Base-by-base conservation (phyloP, 1,284 basidiomycete species). In the Cutaneotrichosporon sp. region DNA sequence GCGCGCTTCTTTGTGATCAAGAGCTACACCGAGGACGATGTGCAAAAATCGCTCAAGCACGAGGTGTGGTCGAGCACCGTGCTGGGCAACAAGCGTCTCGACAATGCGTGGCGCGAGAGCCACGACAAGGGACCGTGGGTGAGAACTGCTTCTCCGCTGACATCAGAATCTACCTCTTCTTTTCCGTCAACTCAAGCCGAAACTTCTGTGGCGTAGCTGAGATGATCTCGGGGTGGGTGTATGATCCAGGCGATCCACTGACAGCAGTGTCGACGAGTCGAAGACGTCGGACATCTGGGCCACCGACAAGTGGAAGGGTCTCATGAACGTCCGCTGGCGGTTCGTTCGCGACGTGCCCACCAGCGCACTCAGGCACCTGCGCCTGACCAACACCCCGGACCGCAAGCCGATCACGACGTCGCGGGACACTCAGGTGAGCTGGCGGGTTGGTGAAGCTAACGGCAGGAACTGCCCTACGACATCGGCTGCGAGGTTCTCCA, bases 161-260 rank as follows among this genome's bases (percentile, higher is more conserved):
- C 47, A 27, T 25, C 47, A 50, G 47, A 0, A 94, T 97, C 68
- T 97, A 97, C 79, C 84, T 97, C 6, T 95, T 97, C 82, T 97
- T 97, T 80, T 94, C 91, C 66, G 95, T 97, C 65, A 97, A 97
- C 76, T 92, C 91, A 4, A 90, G 89, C 84, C 91, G 94, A 1
- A 94, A 97, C 77, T 97, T 97, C 80, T 97, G 94, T 71, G 94
- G 94, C 42, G 92, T 97, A 85, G 94, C 94, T 0, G 91, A 95
- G 80, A 97, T 97, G 94, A 79, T 92, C 70, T 93, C 91, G 10
- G 88, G 90, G 53, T 91, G 34, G 60, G 75, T 71, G n/a, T n/a
- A n/a, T n/a, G n/a, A n/a, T n/a, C n/a, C n/a, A 4, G 46, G 13
- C 11, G 10, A 42, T 2, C 18, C 20, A 13, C 51, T 53, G 51